Conservation (phyloP, 352 stramenopile genomes). For the Globisporangium nodosum region DNA sequence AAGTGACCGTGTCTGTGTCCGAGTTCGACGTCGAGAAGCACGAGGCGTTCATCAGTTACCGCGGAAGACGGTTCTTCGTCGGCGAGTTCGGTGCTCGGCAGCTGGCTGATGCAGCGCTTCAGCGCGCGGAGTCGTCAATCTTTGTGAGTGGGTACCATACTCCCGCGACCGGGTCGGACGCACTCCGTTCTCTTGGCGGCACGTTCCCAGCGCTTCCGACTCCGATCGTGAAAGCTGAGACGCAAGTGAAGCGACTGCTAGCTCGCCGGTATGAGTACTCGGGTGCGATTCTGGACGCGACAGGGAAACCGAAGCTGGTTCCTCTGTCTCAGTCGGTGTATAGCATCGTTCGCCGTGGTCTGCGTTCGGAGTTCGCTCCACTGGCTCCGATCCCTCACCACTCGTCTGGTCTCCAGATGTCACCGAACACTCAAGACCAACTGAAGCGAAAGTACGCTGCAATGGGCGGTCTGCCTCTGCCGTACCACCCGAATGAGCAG, state of each 20-base stretch:
- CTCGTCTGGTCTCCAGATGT: constrained; percentile 3
- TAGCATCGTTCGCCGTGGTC: constrained; percentile 18
- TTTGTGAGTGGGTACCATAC: constrained; percentile 28
- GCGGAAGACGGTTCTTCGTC: constrained; percentile 42
- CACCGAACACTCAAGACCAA: constrained; percentile 12
- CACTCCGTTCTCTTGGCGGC: constrained; percentile 13
- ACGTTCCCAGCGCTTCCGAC: constrained; percentile 33
- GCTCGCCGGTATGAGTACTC: constrained; percentile 49
- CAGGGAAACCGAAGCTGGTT: constrained; percentile 22
- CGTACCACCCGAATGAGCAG: constrained; percentile 6
- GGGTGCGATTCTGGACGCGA: constrained; percentile 27
- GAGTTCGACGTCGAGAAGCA: constrained; percentile 44
- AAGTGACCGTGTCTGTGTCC: constrained; percentile 30
- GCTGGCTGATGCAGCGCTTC: constrained; percentile 39
- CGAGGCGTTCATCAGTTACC: constrained; percentile 36
- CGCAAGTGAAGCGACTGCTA: constrained; percentile 32
- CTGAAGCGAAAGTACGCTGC: constrained; percentile 15
- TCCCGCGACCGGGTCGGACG: constrained; percentile 20
- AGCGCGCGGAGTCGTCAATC: constrained; percentile 29
- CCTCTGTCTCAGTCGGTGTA: constrained; percentile 44
- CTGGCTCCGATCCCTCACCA: not conserved
- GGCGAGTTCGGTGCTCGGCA: constrained; percentile 41
- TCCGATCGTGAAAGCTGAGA: constrained; percentile 36
- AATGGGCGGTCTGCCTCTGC: not conserved
- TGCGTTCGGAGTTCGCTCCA: constrained; percentile 8